Conservation (phyloP, 2,329 filamentous ascomycete genomes). For the Penicillium sp. region DNA sequence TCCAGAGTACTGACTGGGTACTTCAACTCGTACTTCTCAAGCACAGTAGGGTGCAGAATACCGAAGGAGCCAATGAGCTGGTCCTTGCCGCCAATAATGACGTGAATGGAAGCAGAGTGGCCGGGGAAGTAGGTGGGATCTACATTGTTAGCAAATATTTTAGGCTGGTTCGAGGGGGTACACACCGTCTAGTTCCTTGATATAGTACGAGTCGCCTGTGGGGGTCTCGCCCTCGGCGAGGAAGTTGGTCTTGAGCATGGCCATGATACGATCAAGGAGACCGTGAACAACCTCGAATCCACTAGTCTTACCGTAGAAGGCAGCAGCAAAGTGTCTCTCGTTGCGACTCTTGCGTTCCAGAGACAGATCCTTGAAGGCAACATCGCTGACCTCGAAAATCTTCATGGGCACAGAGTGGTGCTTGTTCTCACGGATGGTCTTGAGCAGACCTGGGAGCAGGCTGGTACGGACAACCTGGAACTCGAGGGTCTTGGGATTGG, state of each 20-base stretch:
- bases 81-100: slow-evolving; percentile 72
- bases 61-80: slow-evolving; percentile 84
- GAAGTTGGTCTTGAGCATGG: slow-evolving; percentile 86
- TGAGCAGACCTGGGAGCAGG: slow-evolving; percentile 81
- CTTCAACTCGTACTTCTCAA: slow-evolving; percentile 90
- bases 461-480: slow-evolving; percentile 92
- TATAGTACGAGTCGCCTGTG: slow-evolving; percentile 75
- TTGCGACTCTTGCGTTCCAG: slow-evolving; percentile 86
- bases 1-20: slow-evolving; percentile 93
- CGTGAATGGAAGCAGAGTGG: slow-evolving; percentile 80
- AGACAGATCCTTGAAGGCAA: slow-evolving; percentile 82
- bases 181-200: slow-evolving; percentile 80
- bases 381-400: slow-evolving; percentile 88
- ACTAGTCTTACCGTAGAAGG: slow-evolving; percentile 89
- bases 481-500: slow-evolving; percentile 89
- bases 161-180: slow-evolving; percentile 4
- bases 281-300: slow-evolving; percentile 97
- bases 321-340: slow-evolving; percentile 92
- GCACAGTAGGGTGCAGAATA: slow-evolving; percentile 86
- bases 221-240: slow-evolving; percentile 66
- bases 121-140: slow-evolving; percentile 89
- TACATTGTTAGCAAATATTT: slow-evolving; percentile 29
- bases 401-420: slow-evolving; percentile 83
- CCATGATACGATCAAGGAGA: slow-evolving; percentile 83
- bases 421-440: slow-evolving; percentile 93